Conservation (phyloP, 2,329 filamentous ascomycete species). For the Ceratocystis papillata region DNA sequence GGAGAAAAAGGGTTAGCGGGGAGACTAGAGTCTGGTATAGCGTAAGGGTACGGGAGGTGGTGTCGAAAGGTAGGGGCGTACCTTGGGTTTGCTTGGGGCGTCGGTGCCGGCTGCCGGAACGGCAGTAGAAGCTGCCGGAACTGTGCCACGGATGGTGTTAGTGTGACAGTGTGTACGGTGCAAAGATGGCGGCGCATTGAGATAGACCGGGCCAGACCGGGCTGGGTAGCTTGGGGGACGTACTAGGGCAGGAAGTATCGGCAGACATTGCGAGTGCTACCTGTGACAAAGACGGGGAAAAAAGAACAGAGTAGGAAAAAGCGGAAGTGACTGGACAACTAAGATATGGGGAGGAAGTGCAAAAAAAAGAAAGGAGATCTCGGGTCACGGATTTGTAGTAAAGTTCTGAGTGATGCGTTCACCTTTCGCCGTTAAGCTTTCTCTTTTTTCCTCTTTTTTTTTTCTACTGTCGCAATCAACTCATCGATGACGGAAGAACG, state of each 20-base stretch:
- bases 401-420: too few species aligned
- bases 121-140: constrained; percentile 32
- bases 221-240: not conserved
- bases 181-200: not conserved
- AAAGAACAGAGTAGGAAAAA: too few species aligned
- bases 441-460: not conserved
- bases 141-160: not conserved
- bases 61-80: constrained; percentile 1
- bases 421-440: not conserved
- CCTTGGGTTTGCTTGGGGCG: constrained; percentile 24
- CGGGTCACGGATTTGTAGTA: too few species aligned
- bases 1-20: not conserved
- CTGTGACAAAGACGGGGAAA: not conserved
- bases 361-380: too few species aligned
- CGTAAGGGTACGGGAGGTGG: too few species aligned
- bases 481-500: constrained; percentile 12
- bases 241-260: not conserved
- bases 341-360: too few species aligned
- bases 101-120: constrained; percentile 36
- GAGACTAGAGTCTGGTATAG: too few species aligned
- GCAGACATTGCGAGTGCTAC: not conserved
- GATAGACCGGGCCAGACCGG: too few species aligned
- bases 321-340: too few species aligned
- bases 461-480: not conserved
- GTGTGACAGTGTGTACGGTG: not conserved